Conservation (phyloP, 1,284 basidiomycete species). For the Fistulina hepatica region DNA sequence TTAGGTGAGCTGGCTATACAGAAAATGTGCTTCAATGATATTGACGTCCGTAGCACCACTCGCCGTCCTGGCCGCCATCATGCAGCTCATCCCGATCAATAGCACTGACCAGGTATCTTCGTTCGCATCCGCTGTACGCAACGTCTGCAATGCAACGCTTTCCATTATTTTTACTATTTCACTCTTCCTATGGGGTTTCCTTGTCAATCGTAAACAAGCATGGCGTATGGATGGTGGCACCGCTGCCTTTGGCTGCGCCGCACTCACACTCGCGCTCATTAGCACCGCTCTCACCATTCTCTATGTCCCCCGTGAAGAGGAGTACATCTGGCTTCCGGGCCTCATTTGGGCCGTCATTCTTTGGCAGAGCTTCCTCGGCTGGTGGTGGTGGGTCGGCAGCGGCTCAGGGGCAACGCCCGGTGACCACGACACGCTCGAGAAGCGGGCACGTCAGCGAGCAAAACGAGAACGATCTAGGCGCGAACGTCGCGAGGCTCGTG, state of each 20-base stretch:
- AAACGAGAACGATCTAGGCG: conserved; percentile 27
- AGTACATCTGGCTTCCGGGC: conserved; percentile 78
- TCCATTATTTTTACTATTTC: conserved; percentile 87
- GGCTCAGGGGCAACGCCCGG: conserved; percentile 50
- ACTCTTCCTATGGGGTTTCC: conserved; percentile 87
- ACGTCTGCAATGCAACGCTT: conserved; percentile 92
- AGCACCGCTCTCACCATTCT: conserved; percentile 80
- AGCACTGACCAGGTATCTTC: conserved; percentile 34
- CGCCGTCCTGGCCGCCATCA: conserved; percentile 73
- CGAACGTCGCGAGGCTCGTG: conserved; percentile 32
- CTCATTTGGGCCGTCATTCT: conserved; percentile 81
- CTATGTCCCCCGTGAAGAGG: conserved; percentile 71
- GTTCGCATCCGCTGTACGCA: conserved; percentile 73
- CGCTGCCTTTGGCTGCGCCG: conserved; percentile 82
- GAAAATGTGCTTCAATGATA: conserved; percentile 5
- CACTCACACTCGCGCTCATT: conserved; percentile 66
- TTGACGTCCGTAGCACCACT: conserved; percentile 51
- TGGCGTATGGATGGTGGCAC: conserved; percentile 97
- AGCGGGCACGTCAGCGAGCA: conserved; percentile 47
- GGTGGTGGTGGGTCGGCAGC: conserved; percentile 98
- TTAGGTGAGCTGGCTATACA: conserved; percentile 41
- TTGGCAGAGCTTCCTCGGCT: conserved; percentile 87
- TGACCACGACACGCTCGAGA: conserved; percentile 45
- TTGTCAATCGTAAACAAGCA: conserved; percentile 83
- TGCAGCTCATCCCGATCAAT: conserved; percentile 74